phyloP scores from a whole-genome alignment of 2,329 filamentous ascomycete genomes.

The Botryosphaeria dothidea region DNA sequence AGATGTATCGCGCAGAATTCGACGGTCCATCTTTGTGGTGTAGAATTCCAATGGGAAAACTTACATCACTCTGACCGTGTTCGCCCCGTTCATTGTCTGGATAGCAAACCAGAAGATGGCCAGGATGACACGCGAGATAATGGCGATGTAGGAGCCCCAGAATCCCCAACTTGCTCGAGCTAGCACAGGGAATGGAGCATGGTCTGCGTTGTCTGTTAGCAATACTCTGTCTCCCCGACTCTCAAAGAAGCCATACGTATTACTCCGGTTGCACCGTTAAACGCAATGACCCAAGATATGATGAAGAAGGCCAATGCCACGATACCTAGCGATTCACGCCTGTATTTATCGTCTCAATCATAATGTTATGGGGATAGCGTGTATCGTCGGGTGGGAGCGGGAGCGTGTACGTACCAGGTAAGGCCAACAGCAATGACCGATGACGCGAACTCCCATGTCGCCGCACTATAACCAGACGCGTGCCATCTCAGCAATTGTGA shows the following conservation, averaged over 20 bases:
- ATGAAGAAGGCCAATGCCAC: slow-evolving; percentile 54
- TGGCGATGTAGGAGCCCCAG: slow-evolving; percentile 57
- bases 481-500: slow-evolving; percentile 15
- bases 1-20: too few species aligned
- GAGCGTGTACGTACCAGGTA: slow-evolving; percentile 45
- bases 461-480: slow-evolving; percentile 32
- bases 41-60: too few species aligned
- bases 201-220: slow-evolving; percentile 39
- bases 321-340: slow-evolving; percentile 53
- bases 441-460: slow-evolving; percentile 55
- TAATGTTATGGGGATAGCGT: neutral
- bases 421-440: slow-evolving; percentile 47
- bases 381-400: neutral
- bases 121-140: slow-evolving; percentile 55
- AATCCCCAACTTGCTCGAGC: slow-evolving; percentile 59
- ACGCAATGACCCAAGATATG: slow-evolving; percentile 60
- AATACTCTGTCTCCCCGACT: neutral
- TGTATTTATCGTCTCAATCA: neutral
- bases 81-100: slow-evolving; percentile 64
- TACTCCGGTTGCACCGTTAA: slow-evolving; percentile 56
- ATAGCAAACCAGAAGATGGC: slow-evolving; percentile 67
- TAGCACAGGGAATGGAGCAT: slow-evolving; percentile 59
- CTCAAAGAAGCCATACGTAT: slow-evolving; percentile 24
- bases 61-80: slow-evolving; percentile 50
- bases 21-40: too few species aligned